Base-by-base conservation (phyloP, 306 rosid species). In the Trichosanthes cucumerina region DNA sequence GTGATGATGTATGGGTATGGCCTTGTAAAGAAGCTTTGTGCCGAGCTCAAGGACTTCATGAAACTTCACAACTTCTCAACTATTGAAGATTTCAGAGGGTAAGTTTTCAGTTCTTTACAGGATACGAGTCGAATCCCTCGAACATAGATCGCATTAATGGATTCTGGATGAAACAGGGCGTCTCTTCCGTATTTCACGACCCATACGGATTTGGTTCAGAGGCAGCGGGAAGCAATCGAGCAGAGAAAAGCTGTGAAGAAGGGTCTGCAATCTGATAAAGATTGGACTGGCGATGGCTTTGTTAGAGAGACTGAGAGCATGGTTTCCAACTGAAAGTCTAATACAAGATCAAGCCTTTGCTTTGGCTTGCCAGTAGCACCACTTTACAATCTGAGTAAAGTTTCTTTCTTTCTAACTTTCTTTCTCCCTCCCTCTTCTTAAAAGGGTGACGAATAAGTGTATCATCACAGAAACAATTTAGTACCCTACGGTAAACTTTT, bases 1-100 rank as follows among this genome's bases (percentile, higher is more conserved):
- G 99, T 95, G 82, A 95, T 95, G 99, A 92, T 92, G 97, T 97
- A 95, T 56, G 97, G 99, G 19, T 95, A 95, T 73, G 91, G 99
- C 81, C 84, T 95, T 70, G 99, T 95, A 86, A 95, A 89, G 90
- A 85, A 89, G 82, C 96, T 95, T 19, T 86, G 88, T 80, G 79
- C 76, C 10, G 99, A 95, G 85, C 96, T 95, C 66, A 69, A 88
- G 86, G 99, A 89, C 81, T 95, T 95, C 76, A 95, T 92, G 99
- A 90, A 81, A 82, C 78, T 73, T 39, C 99, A 95, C 87, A 88
- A 91, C 82, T 95, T 95, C 85, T 84, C 86, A 47, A 83, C 99
- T 56, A 85, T 92, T 73, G 97, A 92, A 83, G 97, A 95, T 83
- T 95, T 91, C 85, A 87, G 99, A 89, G 97, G 99, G 99, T 95